These are phyloP conservation scores for Solanum neorickii DNA, from an alignment of 257 asterid species.

Conservation along the genomic window DNA sequence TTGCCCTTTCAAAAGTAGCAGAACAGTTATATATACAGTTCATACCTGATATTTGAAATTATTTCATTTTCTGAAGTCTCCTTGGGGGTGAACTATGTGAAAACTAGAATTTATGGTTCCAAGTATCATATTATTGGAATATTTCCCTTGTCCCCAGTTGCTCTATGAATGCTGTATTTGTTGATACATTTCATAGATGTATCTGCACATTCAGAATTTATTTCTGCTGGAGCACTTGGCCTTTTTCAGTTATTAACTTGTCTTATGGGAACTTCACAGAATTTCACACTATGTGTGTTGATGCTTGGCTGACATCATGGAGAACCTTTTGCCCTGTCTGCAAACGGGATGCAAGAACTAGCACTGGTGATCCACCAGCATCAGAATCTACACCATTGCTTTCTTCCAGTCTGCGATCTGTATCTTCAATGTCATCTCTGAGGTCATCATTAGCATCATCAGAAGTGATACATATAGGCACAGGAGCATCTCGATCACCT, in stretches of 20 bases:
- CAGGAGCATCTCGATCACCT: slow-evolving; percentile 24
- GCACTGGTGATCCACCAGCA: slow-evolving; percentile 49
- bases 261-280: slow-evolving; percentile 19
- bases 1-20: background rate
- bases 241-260: background rate
- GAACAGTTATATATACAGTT: background rate
- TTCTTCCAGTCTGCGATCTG: slow-evolving; percentile 20
- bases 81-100: background rate
- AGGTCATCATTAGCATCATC: slow-evolving; percentile 41
- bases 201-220: background rate
- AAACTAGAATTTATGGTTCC: background rate
- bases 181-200: background rate
- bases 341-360: slow-evolving; percentile 77
- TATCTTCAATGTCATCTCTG: slow-evolving; percentile 28
- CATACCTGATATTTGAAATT: background rate
- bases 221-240: background rate
- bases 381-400: slow-evolving; percentile 82
- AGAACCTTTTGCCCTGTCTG: slow-evolving; percentile 91
- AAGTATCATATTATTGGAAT: background rate
- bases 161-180: background rate
- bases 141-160: background rate
- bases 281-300: slow-evolving; percentile 64
- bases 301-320: slow-evolving; percentile 83
- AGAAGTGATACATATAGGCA: slow-evolving; percentile 37
- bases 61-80: background rate